Percentiles rank a stretch among this genome's conserved stretches.
Conservation (phyloP, 2,329 filamentous ascomycete species). For the Beauveria brongniartii region DNA sequence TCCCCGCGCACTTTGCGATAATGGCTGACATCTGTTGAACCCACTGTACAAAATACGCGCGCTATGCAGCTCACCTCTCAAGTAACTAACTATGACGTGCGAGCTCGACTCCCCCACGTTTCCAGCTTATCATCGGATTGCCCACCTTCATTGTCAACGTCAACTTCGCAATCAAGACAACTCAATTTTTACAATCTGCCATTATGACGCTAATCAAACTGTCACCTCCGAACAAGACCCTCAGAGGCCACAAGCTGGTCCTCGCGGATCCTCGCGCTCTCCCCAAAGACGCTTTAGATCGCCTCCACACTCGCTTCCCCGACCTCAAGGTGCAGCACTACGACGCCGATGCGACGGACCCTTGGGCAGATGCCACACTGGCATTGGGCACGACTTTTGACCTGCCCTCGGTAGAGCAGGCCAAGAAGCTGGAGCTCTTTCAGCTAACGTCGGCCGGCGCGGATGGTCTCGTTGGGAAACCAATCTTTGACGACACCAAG, state of each 20-base stretch:
- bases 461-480: constrained; percentile 38
- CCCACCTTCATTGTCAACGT: not conserved
- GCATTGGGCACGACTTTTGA: constrained; percentile 32
- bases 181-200: not conserved
- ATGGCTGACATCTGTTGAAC: no score
- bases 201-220: constrained; percentile 1
- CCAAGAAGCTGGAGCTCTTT: constrained; percentile 41
- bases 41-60: no score
- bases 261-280: constrained; percentile 28
- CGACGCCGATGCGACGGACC: constrained; percentile 19
- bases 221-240: constrained; percentile 25
- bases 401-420: constrained; percentile 34
- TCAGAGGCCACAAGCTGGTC: constrained; percentile 42
- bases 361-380: constrained; percentile 41
- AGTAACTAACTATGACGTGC: not conserved
- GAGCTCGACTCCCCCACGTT: not conserved
- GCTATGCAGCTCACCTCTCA: no score
- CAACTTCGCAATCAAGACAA: not conserved
- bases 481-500: constrained; percentile 42
- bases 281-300: constrained; percentile 26
- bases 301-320: constrained; percentile 32
- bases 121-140: not conserved
- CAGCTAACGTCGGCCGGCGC: constrained; percentile 48
- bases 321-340: constrained; percentile 32
- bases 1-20: no score